Conservation (phyloP, 495 filamentous ascomycete species). For the Massariosphaeria phaeospora region DNA sequence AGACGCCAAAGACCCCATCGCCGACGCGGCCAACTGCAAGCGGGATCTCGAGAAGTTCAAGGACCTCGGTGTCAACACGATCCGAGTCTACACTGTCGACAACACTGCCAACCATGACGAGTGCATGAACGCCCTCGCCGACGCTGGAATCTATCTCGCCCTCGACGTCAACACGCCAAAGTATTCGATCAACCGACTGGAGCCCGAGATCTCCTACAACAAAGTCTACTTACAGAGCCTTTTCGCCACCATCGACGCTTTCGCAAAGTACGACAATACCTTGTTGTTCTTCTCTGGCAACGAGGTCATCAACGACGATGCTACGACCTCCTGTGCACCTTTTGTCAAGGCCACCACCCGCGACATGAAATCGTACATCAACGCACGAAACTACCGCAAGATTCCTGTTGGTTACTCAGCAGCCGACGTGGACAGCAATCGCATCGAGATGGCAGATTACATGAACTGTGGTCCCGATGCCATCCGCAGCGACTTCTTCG, state of each 20-base stretch:
- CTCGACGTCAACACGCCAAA: slow-evolving; percentile 76
- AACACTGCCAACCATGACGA: slow-evolving; percentile 75
- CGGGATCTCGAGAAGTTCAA: slow-evolving; percentile 82
- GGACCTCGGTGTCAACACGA: slow-evolving; percentile 81
- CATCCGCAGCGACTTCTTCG: slow-evolving; percentile 88
- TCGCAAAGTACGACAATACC: slow-evolving; percentile 81
- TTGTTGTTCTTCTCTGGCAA: slow-evolving; percentile 96
- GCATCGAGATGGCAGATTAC: slow-evolving; percentile 82
- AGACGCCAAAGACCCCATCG: slow-evolving; percentile 70
- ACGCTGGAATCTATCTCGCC: slow-evolving; percentile 74
- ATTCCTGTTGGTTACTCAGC: slow-evolving; percentile 94
- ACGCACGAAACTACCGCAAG: slow-evolving; percentile 62
- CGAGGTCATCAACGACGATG: slow-evolving; percentile 86
- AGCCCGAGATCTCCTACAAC: slow-evolving; percentile 80
- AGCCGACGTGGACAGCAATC: slow-evolving; percentile 77
- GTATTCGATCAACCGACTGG: slow-evolving; percentile 76
- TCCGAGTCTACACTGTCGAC: slow-evolving; percentile 90
- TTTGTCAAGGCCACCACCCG: slow-evolving; percentile 92
- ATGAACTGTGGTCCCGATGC: slow-evolving; percentile 92
- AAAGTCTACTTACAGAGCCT: slow-evolving; percentile 84
- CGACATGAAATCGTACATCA: slow-evolving; percentile 86
- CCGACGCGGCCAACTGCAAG: slow-evolving; percentile 62
- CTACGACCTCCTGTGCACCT: slow-evolving; percentile 68
- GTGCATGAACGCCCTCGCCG: slow-evolving; percentile 41
- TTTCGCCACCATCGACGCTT: slow-evolving; percentile 88